phyloP scores from a whole-genome alignment of 1,284 basidiomycete genomes.

The Leccinum laetum region DNA sequence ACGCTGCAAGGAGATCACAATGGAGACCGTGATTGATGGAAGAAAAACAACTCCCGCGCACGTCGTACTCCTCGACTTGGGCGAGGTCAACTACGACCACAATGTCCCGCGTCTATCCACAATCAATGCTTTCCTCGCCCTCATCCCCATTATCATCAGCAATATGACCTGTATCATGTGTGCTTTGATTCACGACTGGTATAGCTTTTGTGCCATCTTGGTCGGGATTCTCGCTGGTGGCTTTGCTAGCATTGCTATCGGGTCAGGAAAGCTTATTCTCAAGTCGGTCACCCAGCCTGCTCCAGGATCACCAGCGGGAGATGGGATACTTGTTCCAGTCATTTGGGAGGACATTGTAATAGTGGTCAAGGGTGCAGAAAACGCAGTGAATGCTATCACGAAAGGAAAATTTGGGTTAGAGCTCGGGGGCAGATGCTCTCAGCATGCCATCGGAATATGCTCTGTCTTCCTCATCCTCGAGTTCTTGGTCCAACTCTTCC shows the following conservation, averaged over 20 bases:
- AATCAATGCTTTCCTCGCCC: conserved; percentile 6
- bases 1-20: conserved; percentile 15
- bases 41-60: conserved; percentile 15
- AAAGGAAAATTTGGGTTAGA: conserved; percentile 25
- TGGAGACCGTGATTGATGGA: conserved; percentile 11
- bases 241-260: conserved; percentile 24
- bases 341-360: conserved; percentile 22
- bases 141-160: conserved; percentile 28
- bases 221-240: conserved; percentile 33
- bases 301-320: conserved; percentile 17
- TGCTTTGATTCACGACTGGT: conserved; percentile 27
- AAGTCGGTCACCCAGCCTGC: conserved; percentile 13
- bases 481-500: conserved; percentile 28
- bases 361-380: conserved; percentile 25
- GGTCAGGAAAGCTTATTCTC: conserved; percentile 21
- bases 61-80: conserved; percentile 23
- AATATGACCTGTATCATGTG: conserved; percentile 22
- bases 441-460: conserved; percentile 22
- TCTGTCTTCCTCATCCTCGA: conserved; percentile 28
- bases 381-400: conserved; percentile 26
- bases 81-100: conserved; percentile 7
- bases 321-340: conserved; percentile 21
- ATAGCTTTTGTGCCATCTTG: conserved; percentile 26
- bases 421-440: conserved; percentile 9
- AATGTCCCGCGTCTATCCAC: conserved; percentile 14